A percentile compares a stretch with the other conserved stretches of the same genome.
Conservation (phyloP, 164 flowering plant genomes). For the Macadamia tetraphylla region DNA sequence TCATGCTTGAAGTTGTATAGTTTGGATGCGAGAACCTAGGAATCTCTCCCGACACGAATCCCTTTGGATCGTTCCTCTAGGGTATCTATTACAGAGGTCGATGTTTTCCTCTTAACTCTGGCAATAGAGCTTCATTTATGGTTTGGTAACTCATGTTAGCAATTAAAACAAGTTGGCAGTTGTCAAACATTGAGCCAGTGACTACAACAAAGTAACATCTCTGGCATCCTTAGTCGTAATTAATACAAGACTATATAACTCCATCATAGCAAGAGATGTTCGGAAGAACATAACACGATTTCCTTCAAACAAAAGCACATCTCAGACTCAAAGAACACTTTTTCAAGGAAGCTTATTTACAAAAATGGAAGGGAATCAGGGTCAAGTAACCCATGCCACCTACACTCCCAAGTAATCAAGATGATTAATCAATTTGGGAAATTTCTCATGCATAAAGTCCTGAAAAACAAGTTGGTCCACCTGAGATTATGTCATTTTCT, state of each 20-base stretch:
- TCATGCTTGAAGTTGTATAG: conserved; percentile 73
- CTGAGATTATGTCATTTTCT: conserved; percentile 99
- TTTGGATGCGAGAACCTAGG: conserved; percentile 77
- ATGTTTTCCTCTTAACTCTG: conserved; percentile 70
- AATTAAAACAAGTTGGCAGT: conserved; percentile 95
- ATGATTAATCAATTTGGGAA: conserved; percentile 66
- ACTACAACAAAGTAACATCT: conserved; percentile 91
- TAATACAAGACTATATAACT: conserved; percentile 96
- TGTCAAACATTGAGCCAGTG: conserved; percentile 98
- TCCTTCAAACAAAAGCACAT: conserved; percentile 95
- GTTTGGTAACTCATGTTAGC: conserved; percentile 96
- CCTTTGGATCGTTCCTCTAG: conserved; percentile 84
- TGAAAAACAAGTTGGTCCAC: conserved; percentile 70
- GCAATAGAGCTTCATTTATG: conserved; percentile 66
- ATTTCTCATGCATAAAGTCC: conserved; percentile 61
- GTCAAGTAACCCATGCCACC: conserved; percentile 94
- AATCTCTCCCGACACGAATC: conserved; percentile 57
- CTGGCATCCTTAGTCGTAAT: conserved; percentile 98
- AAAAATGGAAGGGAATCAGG: conserved; percentile 97
- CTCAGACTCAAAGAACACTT: conserved; percentile 98
- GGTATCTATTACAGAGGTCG: conserved; percentile 53
- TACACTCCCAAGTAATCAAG: conserved; percentile 90
- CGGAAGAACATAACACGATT: conserved; percentile 92
- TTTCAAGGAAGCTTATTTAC: conserved; percentile 99
- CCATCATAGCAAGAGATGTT: conserved; percentile 94